A percentile compares a stretch with the other conserved stretches of the same genome.
phyloP scores from a whole-genome alignment of 495 filamentous ascomycete genomes.

The Penicillium flavigenum region DNA sequence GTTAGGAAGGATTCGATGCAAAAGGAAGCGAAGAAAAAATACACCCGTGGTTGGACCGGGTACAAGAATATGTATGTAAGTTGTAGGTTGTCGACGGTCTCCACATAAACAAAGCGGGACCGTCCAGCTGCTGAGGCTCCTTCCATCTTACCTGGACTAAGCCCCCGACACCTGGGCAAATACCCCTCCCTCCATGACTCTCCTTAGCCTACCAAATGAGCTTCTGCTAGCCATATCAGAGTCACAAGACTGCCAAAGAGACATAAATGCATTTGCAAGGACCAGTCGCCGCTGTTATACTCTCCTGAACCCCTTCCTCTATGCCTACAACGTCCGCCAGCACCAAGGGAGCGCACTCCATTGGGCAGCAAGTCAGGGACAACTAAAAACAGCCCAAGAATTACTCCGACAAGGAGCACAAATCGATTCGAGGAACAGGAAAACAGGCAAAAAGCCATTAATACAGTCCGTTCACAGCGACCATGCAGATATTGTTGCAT shows the following conservation, averaged over 20 bases:
- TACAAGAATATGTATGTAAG: neutral
- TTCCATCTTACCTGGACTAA: neutral
- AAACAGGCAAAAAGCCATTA: neutral
- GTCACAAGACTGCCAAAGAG: neutral
- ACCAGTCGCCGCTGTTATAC: neutral
- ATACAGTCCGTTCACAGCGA: neutral
- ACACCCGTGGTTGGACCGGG: no score
- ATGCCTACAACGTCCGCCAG: constrained; percentile 4
- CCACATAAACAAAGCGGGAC: constrained; percentile 6
- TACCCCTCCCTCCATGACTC: constrained; percentile 1
- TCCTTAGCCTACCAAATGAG: constrained; percentile 7
- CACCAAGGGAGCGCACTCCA: constrained; percentile 4
- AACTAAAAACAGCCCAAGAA: neutral
- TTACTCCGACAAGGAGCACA: constrained; percentile 4
- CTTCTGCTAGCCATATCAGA: constrained; percentile 3
- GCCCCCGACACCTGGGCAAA: neutral
- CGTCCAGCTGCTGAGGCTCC: neutral
- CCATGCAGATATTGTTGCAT: neutral
- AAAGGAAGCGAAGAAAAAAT: no score
- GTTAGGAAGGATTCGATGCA: no score
- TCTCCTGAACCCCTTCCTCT: constrained; percentile 5
- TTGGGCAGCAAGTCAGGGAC: constrained; percentile 4
- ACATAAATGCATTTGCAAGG: constrained; percentile 8
- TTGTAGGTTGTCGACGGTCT: neutral
- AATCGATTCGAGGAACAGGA: neutral